phyloP scores from a whole-genome alignment of 805 yeast species.

The Candida succiphila region DNA sequence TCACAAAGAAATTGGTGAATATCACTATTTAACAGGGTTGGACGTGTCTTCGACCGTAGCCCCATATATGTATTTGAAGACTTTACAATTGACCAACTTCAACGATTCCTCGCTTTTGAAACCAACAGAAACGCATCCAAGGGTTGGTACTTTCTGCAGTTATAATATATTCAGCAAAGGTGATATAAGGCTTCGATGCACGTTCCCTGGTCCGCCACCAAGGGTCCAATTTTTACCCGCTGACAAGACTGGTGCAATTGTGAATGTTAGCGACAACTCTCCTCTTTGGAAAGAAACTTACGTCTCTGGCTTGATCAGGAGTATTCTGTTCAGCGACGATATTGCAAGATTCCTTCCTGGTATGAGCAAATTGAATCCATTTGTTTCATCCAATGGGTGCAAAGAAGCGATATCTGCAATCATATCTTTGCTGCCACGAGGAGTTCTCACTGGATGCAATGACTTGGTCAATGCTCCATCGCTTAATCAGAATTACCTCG shows the following conservation, averaged over 20 bases:
- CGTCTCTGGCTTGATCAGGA: slow-evolving; percentile 47
- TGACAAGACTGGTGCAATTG: slow-evolving; percentile 39
- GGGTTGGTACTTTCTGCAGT: slow-evolving; percentile 47
- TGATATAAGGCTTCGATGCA: slow-evolving; percentile 62
- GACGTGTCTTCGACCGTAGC: slow-evolving; percentile 43
- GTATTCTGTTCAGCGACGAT: slow-evolving; percentile 42
- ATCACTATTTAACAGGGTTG: slow-evolving; percentile 44
- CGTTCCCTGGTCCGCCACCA: slow-evolving; percentile 38
- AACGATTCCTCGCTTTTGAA: slow-evolving; percentile 7
- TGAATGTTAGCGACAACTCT: slow-evolving; percentile 48
- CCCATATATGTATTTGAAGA: slow-evolving; percentile 45
- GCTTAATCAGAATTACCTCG: slow-evolving; percentile 38
- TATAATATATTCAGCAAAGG: slow-evolving; percentile 66
- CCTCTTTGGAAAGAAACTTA: slow-evolving; percentile 52
- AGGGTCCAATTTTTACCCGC: slow-evolving; percentile 38
- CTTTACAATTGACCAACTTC: slow-evolving; percentile 25
- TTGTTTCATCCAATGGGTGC: slow-evolving; percentile 24
- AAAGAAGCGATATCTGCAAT: slow-evolving; percentile 27
- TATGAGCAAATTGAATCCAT: slow-evolving; percentile 38
- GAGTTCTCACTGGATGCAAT: slow-evolving; percentile 34
- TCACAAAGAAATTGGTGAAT: slow-evolving; percentile 40
- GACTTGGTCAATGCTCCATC: slow-evolving; percentile 23
- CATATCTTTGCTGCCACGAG: slow-evolving; percentile 36
- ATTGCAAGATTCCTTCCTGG: slow-evolving; percentile 50
- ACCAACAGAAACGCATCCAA: slow-evolving; percentile 19